Evolutionary conservation across 805 yeast species (phyloP).

Genomic region (Kuraishia capsulata): DNA sequence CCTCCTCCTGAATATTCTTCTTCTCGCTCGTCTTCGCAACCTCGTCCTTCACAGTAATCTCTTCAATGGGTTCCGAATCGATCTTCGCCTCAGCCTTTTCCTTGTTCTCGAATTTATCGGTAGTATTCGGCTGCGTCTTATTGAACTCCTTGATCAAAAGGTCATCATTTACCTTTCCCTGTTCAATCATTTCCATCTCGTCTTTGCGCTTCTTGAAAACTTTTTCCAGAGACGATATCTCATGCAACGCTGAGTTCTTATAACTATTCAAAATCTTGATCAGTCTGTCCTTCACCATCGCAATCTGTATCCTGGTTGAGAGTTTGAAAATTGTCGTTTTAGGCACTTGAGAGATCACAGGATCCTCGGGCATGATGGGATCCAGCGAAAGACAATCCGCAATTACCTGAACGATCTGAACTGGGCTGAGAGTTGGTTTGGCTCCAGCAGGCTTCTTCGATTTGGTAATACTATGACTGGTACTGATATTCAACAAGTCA

Average conservation of each 20-base stretch:
- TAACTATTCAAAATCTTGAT: slow-evolving; percentile 22
- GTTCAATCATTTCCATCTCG: slow-evolving; percentile 31
- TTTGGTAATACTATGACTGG: slow-evolving; percentile 14
- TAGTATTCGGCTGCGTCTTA: slow-evolving; percentile 1
- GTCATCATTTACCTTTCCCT: slow-evolving; percentile 29
- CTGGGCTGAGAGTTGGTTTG: slow-evolving; percentile 19
- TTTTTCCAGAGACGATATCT: slow-evolving; percentile 28
- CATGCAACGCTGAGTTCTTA: slow-evolving; percentile 21
- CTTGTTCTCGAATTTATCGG: slow-evolving; percentile 2
- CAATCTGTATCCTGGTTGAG: slow-evolving; percentile 19
- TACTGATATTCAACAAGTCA: slow-evolving; percentile 21
- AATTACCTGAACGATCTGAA: slow-evolving; percentile 25
- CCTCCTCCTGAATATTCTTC: slow-evolving; percentile 5
- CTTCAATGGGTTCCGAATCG: slow-evolving; percentile 7
- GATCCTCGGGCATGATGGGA: slow-evolving; percentile 9
- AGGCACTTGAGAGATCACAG: slow-evolving; percentile 21
- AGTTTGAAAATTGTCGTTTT: slow-evolving; percentile 22
- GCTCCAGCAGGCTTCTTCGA: slow-evolving; percentile 12
- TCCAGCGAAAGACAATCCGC: slow-evolving; percentile 24
- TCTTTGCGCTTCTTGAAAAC: slow-evolving; percentile 22
- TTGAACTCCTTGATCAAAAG: slow-evolving; percentile 17
- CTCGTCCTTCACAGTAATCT: slow-evolving; percentile 1
- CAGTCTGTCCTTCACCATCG: slow-evolving; percentile 22
- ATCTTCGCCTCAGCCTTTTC: slow-evolving; percentile 7
- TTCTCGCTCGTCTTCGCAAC: slow-evolving; percentile 2